These are phyloP conservation scores for Triangularia verruculosa DNA, from an alignment of 2,329 filamentous ascomycete genomes.

Conservation along the genomic window DNA sequence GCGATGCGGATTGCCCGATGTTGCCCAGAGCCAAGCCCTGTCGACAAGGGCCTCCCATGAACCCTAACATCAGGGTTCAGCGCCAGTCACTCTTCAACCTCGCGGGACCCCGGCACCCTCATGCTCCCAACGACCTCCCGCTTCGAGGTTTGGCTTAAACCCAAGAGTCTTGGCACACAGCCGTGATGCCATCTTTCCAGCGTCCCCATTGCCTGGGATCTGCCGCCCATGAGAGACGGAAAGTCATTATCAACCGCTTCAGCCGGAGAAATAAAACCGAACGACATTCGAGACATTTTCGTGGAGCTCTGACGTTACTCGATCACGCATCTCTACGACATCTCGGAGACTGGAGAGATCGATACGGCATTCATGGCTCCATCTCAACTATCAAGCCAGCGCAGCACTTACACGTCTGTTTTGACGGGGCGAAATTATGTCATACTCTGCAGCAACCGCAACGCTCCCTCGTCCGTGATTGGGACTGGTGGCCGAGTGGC, in stretches of 20 bases:
- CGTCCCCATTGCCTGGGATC: slow-evolving; percentile 1
- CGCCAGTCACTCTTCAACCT: background rate
- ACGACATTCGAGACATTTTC: background rate
- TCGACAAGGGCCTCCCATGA: slow-evolving; percentile 15
- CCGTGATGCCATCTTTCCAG: background rate
- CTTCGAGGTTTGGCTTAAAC: slow-evolving; percentile 6
- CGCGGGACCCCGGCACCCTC: background rate
- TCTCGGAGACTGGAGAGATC: background rate
- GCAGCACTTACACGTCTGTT: slow-evolving; percentile 1
- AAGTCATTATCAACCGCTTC: background rate
- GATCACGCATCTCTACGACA: background rate
- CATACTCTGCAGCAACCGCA: slow-evolving; percentile 9
- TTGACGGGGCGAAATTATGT: slow-evolving; percentile 21
- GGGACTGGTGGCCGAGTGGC: slow-evolving; percentile 7
- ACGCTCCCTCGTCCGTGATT: slow-evolving; percentile 16
- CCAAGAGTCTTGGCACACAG: slow-evolving; percentile 1
- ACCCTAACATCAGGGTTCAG: background rate
- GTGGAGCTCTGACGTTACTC: background rate
- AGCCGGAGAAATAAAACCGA: slow-evolving; percentile 7
- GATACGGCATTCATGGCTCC: slow-evolving; percentile 4
- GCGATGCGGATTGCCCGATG: slow-evolving; percentile 11
- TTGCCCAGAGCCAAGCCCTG: slow-evolving; percentile 4
- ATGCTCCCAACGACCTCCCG: slow-evolving; percentile 1
- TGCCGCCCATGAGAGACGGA: background rate
- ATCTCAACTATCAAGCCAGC: slow-evolving; percentile 1